phyloP scores from a whole-genome alignment of 2,329 filamentous ascomycete genomes.

The Zopfia rhizophila region DNA sequence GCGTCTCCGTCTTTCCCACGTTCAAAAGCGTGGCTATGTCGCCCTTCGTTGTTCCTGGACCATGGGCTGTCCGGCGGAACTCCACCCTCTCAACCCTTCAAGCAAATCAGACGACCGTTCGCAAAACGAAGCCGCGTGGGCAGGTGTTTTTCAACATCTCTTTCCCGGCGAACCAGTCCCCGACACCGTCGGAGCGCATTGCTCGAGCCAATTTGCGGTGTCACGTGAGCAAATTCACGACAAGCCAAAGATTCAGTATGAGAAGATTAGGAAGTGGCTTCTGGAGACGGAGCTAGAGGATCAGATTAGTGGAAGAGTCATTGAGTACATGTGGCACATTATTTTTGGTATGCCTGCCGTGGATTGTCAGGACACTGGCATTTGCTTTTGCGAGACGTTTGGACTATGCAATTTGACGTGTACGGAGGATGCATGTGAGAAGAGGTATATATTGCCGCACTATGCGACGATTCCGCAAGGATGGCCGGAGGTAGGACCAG shows the following conservation, averaged over 20 bases:
- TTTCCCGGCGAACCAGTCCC: conserved; percentile 54
- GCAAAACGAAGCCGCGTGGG: conserved; percentile 51
- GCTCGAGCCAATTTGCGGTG: conserved; percentile 64
- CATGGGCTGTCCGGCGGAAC: conserved; percentile 60
- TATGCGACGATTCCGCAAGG: conserved; percentile 66
- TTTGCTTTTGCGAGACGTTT: conserved; percentile 73
- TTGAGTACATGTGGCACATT: conserved; percentile 67
- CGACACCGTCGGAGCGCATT: conserved; percentile 57
- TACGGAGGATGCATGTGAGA: conserved; percentile 58
- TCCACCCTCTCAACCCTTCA: conserved; percentile 55
- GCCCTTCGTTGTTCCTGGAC: conserved; percentile 62
- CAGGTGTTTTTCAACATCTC: conserved; percentile 56
- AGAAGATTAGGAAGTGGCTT: conserved; percentile 59
- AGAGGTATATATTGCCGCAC: conserved; percentile 67
- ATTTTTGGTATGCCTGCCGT: conserved; percentile 50
- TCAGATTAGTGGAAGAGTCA: conserved; percentile 59
- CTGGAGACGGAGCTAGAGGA: conserved; percentile 56
- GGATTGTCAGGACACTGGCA: conserved; percentile 67
- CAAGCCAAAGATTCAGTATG: conserved; percentile 57
- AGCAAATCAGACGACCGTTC: conserved; percentile 39
- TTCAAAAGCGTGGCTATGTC: conserved; percentile 59
- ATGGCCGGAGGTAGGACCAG: conserved; percentile 65
- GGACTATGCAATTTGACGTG: conserved; percentile 65
- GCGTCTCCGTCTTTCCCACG: conserved; percentile 56
- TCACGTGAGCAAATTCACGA: conserved; percentile 55